These are phyloP conservation scores for Penicillium bialowiezense DNA, from an alignment of 495 filamentous ascomycete species.

Conservation along the genomic window DNA sequence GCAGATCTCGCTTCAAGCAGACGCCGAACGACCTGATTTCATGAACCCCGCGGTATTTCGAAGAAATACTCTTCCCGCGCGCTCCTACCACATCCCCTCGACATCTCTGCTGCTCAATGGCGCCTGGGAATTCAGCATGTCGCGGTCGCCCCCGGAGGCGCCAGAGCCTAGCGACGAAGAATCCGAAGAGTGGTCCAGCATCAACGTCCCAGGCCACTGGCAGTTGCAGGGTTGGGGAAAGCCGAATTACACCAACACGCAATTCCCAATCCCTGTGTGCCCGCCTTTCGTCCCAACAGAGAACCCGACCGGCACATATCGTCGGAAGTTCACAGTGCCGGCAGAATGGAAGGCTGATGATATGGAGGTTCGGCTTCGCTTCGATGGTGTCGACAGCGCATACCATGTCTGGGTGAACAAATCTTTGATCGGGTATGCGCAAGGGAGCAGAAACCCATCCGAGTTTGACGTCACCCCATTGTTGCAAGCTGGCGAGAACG, in stretches of 20 bases:
- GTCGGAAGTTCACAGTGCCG: constrained; percentile 50
- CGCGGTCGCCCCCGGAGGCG: constrained; percentile 45
- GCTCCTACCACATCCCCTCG: constrained; percentile 57
- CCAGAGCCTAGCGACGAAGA: constrained; percentile 29
- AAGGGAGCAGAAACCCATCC: constrained; percentile 60
- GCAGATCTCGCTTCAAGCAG: not conserved
- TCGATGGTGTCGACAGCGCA: constrained; percentile 66
- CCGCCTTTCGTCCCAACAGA: constrained; percentile 57
- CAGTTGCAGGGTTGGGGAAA: constrained; percentile 64
- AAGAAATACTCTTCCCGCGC: constrained; percentile 60
- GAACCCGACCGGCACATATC: constrained; percentile 63
- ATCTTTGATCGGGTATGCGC: constrained; percentile 58
- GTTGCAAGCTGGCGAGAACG: constrained; percentile 45
- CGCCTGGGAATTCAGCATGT: constrained; percentile 58
- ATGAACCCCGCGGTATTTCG: constrained; percentile 48
- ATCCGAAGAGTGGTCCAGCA: constrained; percentile 43
- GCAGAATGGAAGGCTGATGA: constrained; percentile 18
- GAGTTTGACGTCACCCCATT: constrained; percentile 58
- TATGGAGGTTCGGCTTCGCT: constrained; percentile 52
- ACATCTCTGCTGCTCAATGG: constrained; percentile 52
- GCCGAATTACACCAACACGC: constrained; percentile 63
- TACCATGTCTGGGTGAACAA: constrained; percentile 65
- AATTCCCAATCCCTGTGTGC: constrained; percentile 59
- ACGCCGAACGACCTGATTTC: not conserved
- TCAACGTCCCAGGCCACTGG: constrained; percentile 68